phyloP scores from a whole-genome alignment of 2,329 filamentous ascomycete species.

The Phaeosphaeria sp. region DNA sequence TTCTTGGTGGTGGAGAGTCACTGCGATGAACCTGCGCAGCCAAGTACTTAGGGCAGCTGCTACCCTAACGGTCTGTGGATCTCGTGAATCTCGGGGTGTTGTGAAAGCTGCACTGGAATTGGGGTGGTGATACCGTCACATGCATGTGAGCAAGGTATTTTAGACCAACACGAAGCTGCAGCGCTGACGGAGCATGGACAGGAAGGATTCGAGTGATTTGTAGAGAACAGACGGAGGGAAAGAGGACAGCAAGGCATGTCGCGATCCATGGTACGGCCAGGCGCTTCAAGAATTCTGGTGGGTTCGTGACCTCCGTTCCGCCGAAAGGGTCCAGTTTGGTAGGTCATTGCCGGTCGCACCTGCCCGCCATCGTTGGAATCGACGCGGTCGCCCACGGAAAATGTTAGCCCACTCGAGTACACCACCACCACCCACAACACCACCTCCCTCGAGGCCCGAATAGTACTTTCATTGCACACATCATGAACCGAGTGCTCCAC shows the following conservation, averaged over 20 bases:
- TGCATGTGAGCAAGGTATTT: slow-evolving; percentile 1
- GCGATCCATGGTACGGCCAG: slow-evolving; percentile 21
- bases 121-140: slow-evolving; percentile 27
- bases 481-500: neutral
- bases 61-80: neutral
- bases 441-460: neutral
- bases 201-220: slow-evolving; percentile 10
- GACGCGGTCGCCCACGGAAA: slow-evolving; percentile 6
- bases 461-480: no score
- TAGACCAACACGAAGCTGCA: neutral
- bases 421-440: neutral
- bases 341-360: slow-evolving; percentile 7
- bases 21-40: neutral
- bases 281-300: slow-evolving; percentile 13
- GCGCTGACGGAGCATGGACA: neutral
- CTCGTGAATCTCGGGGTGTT: neutral
- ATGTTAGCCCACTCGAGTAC: neutral
- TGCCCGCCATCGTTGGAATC: slow-evolving; percentile 15
- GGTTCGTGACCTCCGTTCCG: slow-evolving; percentile 27
- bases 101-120: slow-evolving; percentile 8
- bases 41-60: neutral
- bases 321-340: slow-evolving; percentile 17
- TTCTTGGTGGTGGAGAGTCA: neutral
- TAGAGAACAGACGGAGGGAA: neutral
- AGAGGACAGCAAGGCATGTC: slow-evolving; percentile 7